Evolutionary conservation across 148 eudicot genomes (phyloP), one percentile per base, ranked within the genome.

Genomic region (Oxyria digyna): DNA sequence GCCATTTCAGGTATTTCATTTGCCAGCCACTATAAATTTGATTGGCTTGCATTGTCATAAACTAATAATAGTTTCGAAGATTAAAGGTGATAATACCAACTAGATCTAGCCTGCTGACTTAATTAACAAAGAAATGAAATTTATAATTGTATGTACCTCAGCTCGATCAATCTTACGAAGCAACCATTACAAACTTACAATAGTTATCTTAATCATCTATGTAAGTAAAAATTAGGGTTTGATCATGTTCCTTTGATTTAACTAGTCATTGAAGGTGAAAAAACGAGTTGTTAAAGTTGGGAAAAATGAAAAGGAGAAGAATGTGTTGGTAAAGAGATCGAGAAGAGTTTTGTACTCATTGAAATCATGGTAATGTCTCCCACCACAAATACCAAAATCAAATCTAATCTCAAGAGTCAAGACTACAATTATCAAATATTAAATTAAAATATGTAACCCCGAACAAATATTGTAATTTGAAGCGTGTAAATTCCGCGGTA

Each of bases 331-430:
- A 45, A 17, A 45, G 50, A 45, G 50, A n/a, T n/a, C n/a, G n/a
- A 4, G 50, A 0, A 45, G 21, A 45, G 17, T 3, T 45, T 45
- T 45, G 50, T 45, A 45, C 18, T 15, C 50, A 17, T 45, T n/a
- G 50, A 45, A 45, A 45, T 45, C 50, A 45, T 45, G 50, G 50
- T 45, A 45, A 45, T 45, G 50, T 45, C 50, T 45, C 50, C 50
- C 50, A 45, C 50, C 50, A 45, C 50, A 45, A 6, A 17, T 45
- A 3, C 50, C 50, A 45, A 45, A 45, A 45, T 20, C 17, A 45
- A 17, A 45, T 45, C 50, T 45, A 45, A 15, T 2, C 50, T 45
- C 20, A 14, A 17, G 20, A 45, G 50, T 45, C 50, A 45, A 45
- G 50, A 45, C 50, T 15, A 45, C 50, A 14, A 17, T 45, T 6